phyloP scores from a whole-genome alignment of 176 grass and related monocot species.

The Eragrostis nindensis region DNA sequence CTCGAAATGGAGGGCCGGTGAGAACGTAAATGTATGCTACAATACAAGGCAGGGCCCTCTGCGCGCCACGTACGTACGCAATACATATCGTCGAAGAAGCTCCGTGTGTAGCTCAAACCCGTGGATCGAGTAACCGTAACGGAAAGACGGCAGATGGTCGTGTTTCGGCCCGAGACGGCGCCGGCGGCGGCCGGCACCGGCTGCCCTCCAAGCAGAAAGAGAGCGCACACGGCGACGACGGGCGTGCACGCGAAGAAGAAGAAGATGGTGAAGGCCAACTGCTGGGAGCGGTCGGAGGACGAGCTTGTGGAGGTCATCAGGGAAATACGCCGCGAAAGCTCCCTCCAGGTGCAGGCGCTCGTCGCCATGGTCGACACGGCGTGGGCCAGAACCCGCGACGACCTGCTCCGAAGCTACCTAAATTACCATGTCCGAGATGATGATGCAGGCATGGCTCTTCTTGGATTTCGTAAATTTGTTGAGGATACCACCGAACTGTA shows the following conservation, averaged over 20 bases:
- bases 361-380: neutral
- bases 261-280: neutral
- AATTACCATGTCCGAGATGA: neutral
- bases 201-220: neutral
- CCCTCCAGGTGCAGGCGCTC: neutral
- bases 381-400: neutral
- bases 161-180: neutral
- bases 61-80: too few species aligned
- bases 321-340: neutral
- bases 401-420: neutral
- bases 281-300: neutral
- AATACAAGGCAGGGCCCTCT: too few species aligned
- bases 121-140: neutral
- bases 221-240: too few species aligned
- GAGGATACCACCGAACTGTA: too few species aligned
- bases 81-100: too few species aligned
- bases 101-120: neutral
- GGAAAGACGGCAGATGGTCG: neutral
- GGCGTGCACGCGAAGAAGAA: neutral
- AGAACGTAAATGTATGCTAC: too few species aligned
- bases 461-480: too few species aligned
- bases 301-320: neutral
- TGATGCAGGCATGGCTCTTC: too few species aligned
- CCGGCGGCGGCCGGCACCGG: neutral
- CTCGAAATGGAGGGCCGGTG: too few species aligned